Percentiles rank a stretch among this genome's conserved stretches.
Evolutionary conservation across 345 rosid species (phyloP).

Genomic region (Conringia planisiliqua): DNA sequence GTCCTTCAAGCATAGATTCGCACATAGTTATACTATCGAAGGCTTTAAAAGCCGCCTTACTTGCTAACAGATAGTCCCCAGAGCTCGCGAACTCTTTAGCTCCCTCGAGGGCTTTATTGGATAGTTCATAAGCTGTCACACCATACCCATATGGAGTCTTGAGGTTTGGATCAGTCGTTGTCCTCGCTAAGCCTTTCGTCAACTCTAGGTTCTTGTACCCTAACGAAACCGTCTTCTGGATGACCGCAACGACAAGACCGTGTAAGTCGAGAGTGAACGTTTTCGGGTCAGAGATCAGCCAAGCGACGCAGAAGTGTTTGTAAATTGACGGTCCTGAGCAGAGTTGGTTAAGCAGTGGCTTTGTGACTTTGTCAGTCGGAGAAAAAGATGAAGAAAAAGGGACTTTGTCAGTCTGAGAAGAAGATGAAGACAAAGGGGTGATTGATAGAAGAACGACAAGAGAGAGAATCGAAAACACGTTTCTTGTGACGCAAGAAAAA

Average conservation of each 20-base stretch:
- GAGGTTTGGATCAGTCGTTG: neutral
- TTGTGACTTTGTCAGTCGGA: constrained; percentile 11
- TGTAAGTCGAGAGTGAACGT: neutral
- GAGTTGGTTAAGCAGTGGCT: neutral
- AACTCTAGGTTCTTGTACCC: neutral
- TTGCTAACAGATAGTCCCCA: neutral
- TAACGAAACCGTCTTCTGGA: neutral
- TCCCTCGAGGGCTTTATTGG: neutral
- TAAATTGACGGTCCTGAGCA: neutral
- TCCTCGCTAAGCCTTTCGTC: neutral
- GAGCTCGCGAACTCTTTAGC: neutral
- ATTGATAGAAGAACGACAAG: constrained; percentile 12
- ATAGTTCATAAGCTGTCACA: neutral
- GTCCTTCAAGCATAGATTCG: neutral
- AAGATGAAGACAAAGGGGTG: constrained; percentile 17
- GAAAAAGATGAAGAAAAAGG: constrained; percentile 19
- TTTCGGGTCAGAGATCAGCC: constrained; percentile 7
- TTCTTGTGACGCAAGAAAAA: constrained; percentile 2
- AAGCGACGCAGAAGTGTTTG: constrained; percentile 10
- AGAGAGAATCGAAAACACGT: neutral
- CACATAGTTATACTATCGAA: neutral
- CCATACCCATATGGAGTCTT: neutral
- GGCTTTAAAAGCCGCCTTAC: neutral
- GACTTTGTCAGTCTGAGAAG: constrained; percentile 9
- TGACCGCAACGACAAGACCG: neutral